Evolutionary conservation across 371 early-diverging fungal genomes (phyloP).

Genomic region (Lichtheimia hyalospora): DNA sequence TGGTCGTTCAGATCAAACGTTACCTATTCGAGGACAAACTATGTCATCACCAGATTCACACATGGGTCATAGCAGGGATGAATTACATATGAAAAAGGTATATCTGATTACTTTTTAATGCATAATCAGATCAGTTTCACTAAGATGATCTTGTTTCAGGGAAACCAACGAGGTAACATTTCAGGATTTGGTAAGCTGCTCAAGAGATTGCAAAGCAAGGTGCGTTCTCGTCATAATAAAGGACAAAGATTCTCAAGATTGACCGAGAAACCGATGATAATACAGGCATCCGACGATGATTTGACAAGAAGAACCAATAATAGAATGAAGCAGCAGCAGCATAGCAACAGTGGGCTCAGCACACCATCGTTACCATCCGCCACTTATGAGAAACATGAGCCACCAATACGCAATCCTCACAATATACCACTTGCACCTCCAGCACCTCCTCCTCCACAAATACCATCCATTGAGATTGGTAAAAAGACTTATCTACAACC

Average conservation of each 20-base stretch:
- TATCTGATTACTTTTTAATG: not conserved
- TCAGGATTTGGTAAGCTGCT: slow-evolving; percentile 18
- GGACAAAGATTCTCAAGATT: no score
- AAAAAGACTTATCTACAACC: slow-evolving; percentile 7
- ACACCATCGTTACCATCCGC: slow-evolving; percentile 1
- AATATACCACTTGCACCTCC: slow-evolving; percentile 13
- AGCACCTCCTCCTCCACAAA: slow-evolving; percentile 11
- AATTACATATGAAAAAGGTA: not conserved
- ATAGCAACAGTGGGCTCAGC: not conserved
- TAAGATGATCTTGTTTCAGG: not conserved
- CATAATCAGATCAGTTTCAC: not conserved
- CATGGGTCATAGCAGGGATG: not conserved
- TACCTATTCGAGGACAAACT: not conserved
- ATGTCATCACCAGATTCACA: not conserved
- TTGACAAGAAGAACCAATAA: not conserved
- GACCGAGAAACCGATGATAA: not conserved
- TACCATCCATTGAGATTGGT: slow-evolving; percentile 14
- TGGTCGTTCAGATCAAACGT: not conserved
- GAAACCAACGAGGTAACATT: not conserved
- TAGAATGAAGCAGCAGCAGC: not conserved
- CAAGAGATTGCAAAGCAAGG: slow-evolving; percentile 16
- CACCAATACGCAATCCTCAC: slow-evolving; percentile 1
- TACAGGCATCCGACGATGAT: slow-evolving; percentile 2
- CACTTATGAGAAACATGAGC: not conserved
- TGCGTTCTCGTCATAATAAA: not conserved